Evolutionary conservation across 129 eudicot genomes (phyloP).

Genomic region (Tanacetum coccineum): DNA sequence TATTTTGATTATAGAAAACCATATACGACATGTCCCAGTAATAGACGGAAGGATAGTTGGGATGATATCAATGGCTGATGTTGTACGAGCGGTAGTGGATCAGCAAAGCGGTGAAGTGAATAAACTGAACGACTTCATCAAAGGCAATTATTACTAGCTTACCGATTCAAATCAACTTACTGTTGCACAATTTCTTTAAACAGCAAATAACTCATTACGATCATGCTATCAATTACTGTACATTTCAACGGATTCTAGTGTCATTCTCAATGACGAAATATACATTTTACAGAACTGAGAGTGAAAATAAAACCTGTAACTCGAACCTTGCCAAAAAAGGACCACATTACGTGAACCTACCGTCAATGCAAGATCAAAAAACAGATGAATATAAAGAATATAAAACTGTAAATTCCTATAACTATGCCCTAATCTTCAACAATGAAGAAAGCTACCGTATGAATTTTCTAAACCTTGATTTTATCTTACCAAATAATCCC

Average conservation of each 20-base stretch:
- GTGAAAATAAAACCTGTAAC: neutral
- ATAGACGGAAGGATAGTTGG: constrained; percentile 81
- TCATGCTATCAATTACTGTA: neutral
- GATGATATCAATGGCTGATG: constrained; percentile 83
- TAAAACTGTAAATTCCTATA: neutral
- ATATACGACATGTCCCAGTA: constrained; percentile 77
- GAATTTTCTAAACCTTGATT: constrained; percentile 21
- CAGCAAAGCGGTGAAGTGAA: constrained; percentile 81
- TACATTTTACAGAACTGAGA: neutral
- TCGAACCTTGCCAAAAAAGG: constrained; percentile 13
- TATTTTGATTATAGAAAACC: constrained; percentile 49
- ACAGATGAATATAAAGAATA: neutral
- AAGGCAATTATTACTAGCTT: constrained; percentile 62
- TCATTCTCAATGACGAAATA: neutral
- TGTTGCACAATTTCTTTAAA: constrained; percentile 17
- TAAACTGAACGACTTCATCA: constrained; percentile 63
- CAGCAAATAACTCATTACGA: neutral
- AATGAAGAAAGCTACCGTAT: neutral
- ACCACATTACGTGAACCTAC: neutral
- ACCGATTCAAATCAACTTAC: constrained; percentile 10
- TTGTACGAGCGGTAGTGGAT: constrained; percentile 71
- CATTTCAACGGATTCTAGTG: neutral
- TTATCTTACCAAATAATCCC: constrained; percentile 25
- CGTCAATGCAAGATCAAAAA: constrained; percentile 10
- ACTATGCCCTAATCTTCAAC: constrained; percentile 17